These are phyloP conservation scores for Leishmania lainsoni DNA, from an alignment of 208 protist genomes.

Conservation along the genomic window DNA sequence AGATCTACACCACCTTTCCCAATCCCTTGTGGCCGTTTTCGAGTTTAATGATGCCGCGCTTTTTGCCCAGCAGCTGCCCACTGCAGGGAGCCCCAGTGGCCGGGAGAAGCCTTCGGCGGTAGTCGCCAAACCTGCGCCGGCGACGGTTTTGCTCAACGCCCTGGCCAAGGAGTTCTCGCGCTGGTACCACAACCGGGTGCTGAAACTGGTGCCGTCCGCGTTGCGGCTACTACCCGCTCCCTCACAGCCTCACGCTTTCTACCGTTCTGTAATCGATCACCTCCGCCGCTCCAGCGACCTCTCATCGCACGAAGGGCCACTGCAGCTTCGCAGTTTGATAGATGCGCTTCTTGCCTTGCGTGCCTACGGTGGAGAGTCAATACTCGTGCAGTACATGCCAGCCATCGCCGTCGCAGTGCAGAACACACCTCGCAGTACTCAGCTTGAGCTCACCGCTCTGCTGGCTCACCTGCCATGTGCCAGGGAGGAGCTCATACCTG, in stretches of 20 bases:
- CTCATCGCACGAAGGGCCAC: constrained; percentile 42
- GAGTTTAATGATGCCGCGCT: constrained; percentile 29
- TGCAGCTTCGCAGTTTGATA: constrained; percentile 41
- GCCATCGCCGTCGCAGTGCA: constrained; percentile 58
- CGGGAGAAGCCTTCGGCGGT: not conserved
- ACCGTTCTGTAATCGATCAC: constrained; percentile 44
- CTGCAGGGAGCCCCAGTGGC: not conserved
- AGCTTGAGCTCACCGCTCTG: constrained; percentile 59
- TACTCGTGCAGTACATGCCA: constrained; percentile 71
- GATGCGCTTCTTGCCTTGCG: constrained; percentile 59
- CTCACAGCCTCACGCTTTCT: constrained; percentile 44
- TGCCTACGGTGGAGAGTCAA: constrained; percentile 52
- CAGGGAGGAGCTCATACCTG: constrained; percentile 45
- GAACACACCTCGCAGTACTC: constrained; percentile 52
- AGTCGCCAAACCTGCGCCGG: not conserved
- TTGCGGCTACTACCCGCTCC: constrained; percentile 45
- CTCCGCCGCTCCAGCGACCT: constrained; percentile 56
- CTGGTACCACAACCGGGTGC: constrained; percentile 40
- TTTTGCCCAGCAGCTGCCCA: constrained; percentile 14
- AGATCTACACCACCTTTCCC: constrained; percentile 26
- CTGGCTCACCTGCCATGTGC: constrained; percentile 57
- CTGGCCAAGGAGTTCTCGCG: constrained; percentile 24
- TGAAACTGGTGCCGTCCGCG: constrained; percentile 37
- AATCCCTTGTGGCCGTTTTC: constrained; percentile 17
- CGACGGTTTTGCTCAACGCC: constrained; percentile 14